Evolutionary conservation across 2,329 filamentous ascomycete genomes (phyloP).

Genomic region (Leptographium flavum): DNA sequence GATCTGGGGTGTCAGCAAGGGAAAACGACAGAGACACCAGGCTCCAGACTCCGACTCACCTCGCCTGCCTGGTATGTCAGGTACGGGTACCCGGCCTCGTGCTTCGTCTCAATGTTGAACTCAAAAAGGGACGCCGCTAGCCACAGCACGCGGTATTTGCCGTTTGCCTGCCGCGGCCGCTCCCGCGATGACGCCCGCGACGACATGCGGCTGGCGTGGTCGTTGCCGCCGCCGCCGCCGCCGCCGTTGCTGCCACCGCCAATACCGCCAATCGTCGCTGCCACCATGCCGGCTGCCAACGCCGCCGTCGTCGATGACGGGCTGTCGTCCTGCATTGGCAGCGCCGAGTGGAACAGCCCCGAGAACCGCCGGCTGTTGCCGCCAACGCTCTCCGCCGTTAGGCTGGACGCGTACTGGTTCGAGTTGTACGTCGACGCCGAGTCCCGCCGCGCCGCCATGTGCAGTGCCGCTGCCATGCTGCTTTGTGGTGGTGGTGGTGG

Average conservation of each 20-base stretch:
- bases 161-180: no score
- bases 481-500: constrained; percentile 32
- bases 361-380: constrained; percentile 39
- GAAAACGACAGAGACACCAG: neutral
- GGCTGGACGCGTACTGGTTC: constrained; percentile 27
- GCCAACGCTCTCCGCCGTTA: neutral
- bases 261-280: neutral
- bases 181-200: constrained; percentile 15
- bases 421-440: constrained; percentile 42
- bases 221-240: neutral
- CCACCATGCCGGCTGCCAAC: neutral
- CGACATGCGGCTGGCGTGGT: no score
- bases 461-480: constrained; percentile 17
- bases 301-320: neutral
- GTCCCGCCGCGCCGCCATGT: constrained; percentile 27
- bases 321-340: constrained; percentile 59
- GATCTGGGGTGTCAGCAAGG: constrained; percentile 32
- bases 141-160: constrained; percentile 66
- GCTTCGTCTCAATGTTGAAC: constrained; percentile 89
- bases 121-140: constrained; percentile 89
- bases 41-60: constrained; percentile 17
- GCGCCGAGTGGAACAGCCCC: constrained; percentile 72
- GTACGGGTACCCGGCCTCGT: constrained; percentile 91
- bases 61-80: constrained; percentile 91
- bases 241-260: neutral